Base-by-base conservation (phyloP, 768 basidiomycete genomes). In the Lactarius vividus region DNA sequence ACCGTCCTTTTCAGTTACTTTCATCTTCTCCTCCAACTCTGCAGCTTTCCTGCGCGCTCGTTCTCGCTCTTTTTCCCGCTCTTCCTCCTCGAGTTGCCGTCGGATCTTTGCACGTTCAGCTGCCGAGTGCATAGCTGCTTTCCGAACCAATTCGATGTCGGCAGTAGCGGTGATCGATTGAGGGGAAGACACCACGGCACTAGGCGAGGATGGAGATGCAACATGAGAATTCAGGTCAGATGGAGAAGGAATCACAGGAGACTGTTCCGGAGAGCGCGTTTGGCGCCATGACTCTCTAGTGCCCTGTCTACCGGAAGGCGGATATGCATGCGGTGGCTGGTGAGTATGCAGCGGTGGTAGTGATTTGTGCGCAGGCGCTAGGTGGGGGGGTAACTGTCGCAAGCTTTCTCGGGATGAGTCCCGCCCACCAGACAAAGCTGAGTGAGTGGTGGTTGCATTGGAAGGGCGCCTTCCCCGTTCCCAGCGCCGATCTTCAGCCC, bases 71-170 rank as follows among this genome's bases (percentile, higher is more conserved):
- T 84, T 88, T 73, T 92, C 87, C 18, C 93, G 82, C 70, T 91
- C 88, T 67, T 87, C 88, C 73, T 96, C 94, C 70, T 95, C 94
- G 59, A 89, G 83, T 71, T 91, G 88, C 56, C 92, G 80, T 61
- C 94, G 81, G 67, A 88, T 83, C 72, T 85, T 88, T 7, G 94
- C 94, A 46, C 92, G 84, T 67, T 91, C 92, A 2, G 94, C 94
- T 7, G 91, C 91, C 62, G 76, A 83, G 66, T 93, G 92, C 94
- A 95, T 94, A 20, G 87, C 78, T 55, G 86, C 85, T 74, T 90
- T 89, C 64, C 84, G 82, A n/a, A 79, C 83, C 59, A 85, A 85
- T 59, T 92, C 89, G 35, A 90, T 33, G 63, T 75, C 75, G 28
- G 72, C 65, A 1, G 70, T 49, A n/a, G 73, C 44, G n/a, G 69